Percentiles rank a stretch among this genome's conserved stretches.
phyloP scores from a whole-genome alignment of 1,284 basidiomycete species.

The Grifola frondosa region DNA sequence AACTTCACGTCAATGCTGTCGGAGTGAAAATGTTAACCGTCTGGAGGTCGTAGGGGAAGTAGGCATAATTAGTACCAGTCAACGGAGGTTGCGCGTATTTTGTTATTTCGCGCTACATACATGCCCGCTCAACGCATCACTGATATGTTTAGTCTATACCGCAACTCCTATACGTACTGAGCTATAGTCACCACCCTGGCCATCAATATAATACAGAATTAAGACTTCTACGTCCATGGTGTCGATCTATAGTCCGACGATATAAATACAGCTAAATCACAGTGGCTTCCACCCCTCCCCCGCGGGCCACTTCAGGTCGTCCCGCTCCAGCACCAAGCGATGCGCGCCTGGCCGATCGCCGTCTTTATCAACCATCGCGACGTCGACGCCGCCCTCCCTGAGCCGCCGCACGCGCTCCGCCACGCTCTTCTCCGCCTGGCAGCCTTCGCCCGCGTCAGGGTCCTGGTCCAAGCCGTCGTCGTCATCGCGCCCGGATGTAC shows the following conservation, averaged over 20 bases:
- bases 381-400: conserved; percentile 33
- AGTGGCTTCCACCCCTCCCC: conserved; percentile 59
- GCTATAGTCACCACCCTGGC: no score
- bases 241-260: no score
- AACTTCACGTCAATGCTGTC: no score
- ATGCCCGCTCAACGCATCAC: no score
- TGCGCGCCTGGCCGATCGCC: conserved; percentile 18
- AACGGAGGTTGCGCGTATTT: no score
- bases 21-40: no score
- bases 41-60: no score
- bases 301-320: conserved; percentile 61
- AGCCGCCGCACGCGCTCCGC: conserved; percentile 26
- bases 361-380: conserved; percentile 26
- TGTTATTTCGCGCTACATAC: no score
- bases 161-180: no score
- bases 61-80: no score
- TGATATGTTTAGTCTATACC: no score
- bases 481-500: conserved; percentile 11
- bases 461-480: conserved; percentile 25
- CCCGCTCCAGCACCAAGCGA: conserved; percentile 37
- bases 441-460: conserved; percentile 14
- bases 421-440: conserved; percentile 14
- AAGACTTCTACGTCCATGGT: neutral
- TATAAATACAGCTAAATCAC: conserved; percentile 12
- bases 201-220: neutral